Conservation (phyloP, 1,284 basidiomycete genomes). For the Sporisorium iseilematis-ciliati region DNA sequence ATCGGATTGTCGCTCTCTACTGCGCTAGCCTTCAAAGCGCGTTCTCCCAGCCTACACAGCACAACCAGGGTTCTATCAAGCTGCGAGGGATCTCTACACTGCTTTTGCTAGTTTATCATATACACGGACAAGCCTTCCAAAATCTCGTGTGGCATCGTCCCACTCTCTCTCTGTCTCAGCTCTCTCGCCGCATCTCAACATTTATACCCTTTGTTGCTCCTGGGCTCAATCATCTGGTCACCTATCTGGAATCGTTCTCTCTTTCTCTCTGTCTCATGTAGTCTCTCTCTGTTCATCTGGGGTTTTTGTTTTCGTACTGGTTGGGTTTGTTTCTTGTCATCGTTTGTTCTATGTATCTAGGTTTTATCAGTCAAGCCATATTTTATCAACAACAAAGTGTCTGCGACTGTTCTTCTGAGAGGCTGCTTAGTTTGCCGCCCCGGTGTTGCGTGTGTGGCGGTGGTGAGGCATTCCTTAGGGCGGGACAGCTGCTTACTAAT, state of each 20-base stretch:
- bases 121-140: constrained; percentile 7
- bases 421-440: too few species aligned
- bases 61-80: background rate
- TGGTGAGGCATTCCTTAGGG: background rate
- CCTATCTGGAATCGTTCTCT: constrained; percentile 5
- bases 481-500: background rate
- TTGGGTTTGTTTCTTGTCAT: constrained; percentile 10
- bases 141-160: background rate
- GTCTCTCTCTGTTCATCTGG: constrained; percentile 4
- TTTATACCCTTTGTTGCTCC: constrained; percentile 4
- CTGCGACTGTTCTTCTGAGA: background rate
- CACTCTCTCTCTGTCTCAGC: constrained; percentile 3
- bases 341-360: constrained; percentile 17
- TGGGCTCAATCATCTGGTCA: constrained; percentile 5
- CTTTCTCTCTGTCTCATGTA: constrained; percentile 1
- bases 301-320: background rate
- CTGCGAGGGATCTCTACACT: background rate
- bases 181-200: constrained; percentile 3
- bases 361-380: background rate
- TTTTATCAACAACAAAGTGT: background rate
- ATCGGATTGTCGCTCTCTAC: background rate
- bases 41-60: background rate
- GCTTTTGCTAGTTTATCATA: background rate
- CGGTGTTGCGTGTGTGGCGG: background rate
- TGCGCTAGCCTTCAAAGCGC: background rate